Evolutionary conservation across 2,329 filamentous ascomycete genomes (phyloP).

Genomic region (Hypocreales sp.): DNA sequence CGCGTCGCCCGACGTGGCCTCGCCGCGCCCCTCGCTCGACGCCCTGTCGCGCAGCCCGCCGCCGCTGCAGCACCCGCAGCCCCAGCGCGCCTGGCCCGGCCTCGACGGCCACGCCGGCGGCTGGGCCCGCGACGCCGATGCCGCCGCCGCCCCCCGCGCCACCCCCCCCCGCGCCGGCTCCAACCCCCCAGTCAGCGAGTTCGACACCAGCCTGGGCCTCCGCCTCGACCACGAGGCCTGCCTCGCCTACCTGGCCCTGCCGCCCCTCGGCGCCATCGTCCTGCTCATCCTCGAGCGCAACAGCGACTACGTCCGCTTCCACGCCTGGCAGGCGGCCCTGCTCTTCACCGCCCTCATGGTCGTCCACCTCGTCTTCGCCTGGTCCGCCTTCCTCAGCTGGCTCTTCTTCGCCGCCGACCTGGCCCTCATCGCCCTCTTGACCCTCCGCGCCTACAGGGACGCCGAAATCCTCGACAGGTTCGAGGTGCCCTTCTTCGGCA

Average conservation of each 20-base stretch:
- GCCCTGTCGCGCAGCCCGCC: conserved; percentile 24
- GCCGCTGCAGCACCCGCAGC: conserved; percentile 33
- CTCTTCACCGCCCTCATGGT: conserved; percentile 63
- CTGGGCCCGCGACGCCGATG: conserved; percentile 6
- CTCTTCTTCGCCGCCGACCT: conserved; percentile 65
- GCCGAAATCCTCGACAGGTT: conserved; percentile 57
- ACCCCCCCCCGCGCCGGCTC: conserved; percentile 14
- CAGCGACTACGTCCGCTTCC: conserved; percentile 93
- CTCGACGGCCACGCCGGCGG: conserved; percentile 21
- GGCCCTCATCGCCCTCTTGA: conserved; percentile 58
- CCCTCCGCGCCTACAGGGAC: conserved; percentile 69
- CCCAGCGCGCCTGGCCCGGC: conserved; percentile 36
- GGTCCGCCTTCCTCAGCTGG: conserved; percentile 75
- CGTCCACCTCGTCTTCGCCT: conserved; percentile 73
- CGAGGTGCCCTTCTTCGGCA: conserved; percentile 77
- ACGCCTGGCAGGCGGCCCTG: conserved; percentile 87
- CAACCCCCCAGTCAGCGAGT: conserved; percentile 51
- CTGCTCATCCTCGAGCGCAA: conserved; percentile 80
- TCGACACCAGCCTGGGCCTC: conserved; percentile 79
- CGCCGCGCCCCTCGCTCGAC: conserved; percentile 39
- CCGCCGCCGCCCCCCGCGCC: conserved; percentile 13
- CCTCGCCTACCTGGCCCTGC: conserved; percentile 72
- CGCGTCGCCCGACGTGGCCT: conserved; percentile 47
- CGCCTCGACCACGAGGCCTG: conserved; percentile 82
- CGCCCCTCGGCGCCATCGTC: conserved; percentile 73